phyloP scores from a whole-genome alignment of 2,329 filamentous ascomycete genomes.

The Aspergillus ruber region DNA sequence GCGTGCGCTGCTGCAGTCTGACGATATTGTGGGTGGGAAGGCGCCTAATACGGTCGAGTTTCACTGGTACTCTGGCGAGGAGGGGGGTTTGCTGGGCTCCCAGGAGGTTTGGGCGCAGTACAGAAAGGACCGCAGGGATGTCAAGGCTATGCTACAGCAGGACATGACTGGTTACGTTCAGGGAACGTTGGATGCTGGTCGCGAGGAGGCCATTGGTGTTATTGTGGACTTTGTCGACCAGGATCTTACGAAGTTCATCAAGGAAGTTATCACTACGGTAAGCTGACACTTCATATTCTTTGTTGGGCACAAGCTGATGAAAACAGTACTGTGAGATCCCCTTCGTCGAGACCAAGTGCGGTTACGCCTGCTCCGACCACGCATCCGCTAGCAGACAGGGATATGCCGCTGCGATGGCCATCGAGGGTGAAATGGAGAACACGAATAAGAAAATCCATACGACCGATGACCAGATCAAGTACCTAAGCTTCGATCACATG shows the following conservation, averaged over 20 bases:
- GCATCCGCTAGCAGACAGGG: conserved; percentile 61
- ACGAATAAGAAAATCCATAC: conserved; percentile 67
- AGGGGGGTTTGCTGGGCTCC: conserved; percentile 78
- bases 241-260: conserved; percentile 80
- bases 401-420: conserved; percentile 60
- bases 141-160: conserved; percentile 97
- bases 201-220: conserved; percentile 80
- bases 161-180: conserved; percentile 93
- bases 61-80: conserved; percentile 91
- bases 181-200: conserved; percentile 72
- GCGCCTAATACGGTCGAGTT: conserved; percentile 87
- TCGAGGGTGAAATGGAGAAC: conserved; percentile 55
- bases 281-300: conserved; percentile 10
- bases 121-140: conserved; percentile 61
- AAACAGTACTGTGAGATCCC: conserved; percentile 76
- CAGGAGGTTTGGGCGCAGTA: conserved; percentile 85
- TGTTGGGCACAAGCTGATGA: not conserved
- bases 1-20: conserved; percentile 68
- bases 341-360: conserved; percentile 80
- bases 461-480: conserved; percentile 64
- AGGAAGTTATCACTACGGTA: conserved; percentile 69
- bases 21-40: conserved; percentile 63
- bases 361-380: conserved; percentile 73
- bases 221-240: conserved; percentile 88
- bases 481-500: conserved; percentile 81